Base-by-base conservation (phyloP, 1,284 basidiomycete genomes). In the Boletus mariae region DNA sequence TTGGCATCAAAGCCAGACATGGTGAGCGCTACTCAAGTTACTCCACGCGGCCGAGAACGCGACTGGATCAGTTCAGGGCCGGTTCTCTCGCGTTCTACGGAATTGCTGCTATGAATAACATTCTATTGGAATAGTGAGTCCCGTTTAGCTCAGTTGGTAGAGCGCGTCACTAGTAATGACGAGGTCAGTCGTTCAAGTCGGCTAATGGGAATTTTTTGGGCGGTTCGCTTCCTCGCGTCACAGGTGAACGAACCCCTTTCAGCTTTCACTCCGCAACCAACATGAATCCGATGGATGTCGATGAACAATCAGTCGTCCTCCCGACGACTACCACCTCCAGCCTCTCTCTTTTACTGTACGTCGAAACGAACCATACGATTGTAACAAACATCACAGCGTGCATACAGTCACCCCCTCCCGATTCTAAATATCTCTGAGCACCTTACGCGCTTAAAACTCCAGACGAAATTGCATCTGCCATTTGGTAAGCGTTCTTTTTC, bases 341-440 rank as follows among this genome's bases (percentile, higher is more conserved):
- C 7, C 73, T 90, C 46, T 82, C 85, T 2, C 72, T 90, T 52
- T 83, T 85, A 29, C 71, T 90, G 87, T 90, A 62, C 58, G 85
- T 70, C 41, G 13, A 48, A 45, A 46, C 29, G 49, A 34, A 32
- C 44, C 32, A 32, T 37, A 41, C 41, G 13, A 23, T 41, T 28
- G 34, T 44, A 43, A 41, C n/a, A 51, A 31, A 9, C 15, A 54
- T 59, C 49, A 65, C 49, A 46, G n/a, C 52, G 15, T 48, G 54
- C 55, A 56, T 65, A 57, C 66, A 96, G 94, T 51, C 96, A 99
- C 72, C 96, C 96, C 28, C 80, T 98, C 15, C 93, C 97, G 9
- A 94, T 99, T 66, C 81, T 99, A 58, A 98, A 95, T 72, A 90
- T 99, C 61, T 97, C 94, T 1, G 96, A 99, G 65, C 95, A 98